Conservation (phyloP, 2,329 filamentous ascomycete species). For the Claviceps quebecensis region DNA sequence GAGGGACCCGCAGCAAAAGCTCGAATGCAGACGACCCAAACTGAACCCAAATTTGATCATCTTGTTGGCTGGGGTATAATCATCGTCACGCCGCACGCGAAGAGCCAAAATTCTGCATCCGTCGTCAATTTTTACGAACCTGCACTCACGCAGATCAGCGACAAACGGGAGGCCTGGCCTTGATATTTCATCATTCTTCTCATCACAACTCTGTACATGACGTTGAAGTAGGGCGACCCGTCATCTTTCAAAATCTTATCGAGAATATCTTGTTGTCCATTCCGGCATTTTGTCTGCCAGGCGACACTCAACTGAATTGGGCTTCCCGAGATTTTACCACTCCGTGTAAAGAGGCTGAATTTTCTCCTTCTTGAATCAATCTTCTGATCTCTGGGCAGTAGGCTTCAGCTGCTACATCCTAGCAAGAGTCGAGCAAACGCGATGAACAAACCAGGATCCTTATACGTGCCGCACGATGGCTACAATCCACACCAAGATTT, state of each 20-base stretch:
- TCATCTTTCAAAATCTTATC: neutral
- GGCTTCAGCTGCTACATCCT: neutral
- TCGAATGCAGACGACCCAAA: neutral
- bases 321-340: neutral
- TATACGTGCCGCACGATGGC: constrained; percentile 12
- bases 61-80: neutral
- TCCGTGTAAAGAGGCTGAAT: too few species aligned
- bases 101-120: neutral
- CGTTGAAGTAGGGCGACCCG: neutral
- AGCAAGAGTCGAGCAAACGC: constrained; percentile 2
- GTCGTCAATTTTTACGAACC: neutral
- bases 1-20: neutral
- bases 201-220: too few species aligned
- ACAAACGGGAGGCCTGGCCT: neutral
- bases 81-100: neutral
- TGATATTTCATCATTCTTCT: neutral
- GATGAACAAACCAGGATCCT: constrained; percentile 19
- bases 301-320: neutral
- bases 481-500: constrained; percentile 12
- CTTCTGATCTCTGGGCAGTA: neutral
- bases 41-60: neutral
- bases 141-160: neutral
- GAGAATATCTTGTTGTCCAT: neutral
- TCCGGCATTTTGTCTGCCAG: neutral
- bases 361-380: too few species aligned